Percentiles rank a stretch among this genome's conserved stretches.
These are phyloP conservation scores for Gamsiella multidivaricata DNA, from an alignment of 192 early-diverging fungal species.

Conservation along the genomic window DNA sequence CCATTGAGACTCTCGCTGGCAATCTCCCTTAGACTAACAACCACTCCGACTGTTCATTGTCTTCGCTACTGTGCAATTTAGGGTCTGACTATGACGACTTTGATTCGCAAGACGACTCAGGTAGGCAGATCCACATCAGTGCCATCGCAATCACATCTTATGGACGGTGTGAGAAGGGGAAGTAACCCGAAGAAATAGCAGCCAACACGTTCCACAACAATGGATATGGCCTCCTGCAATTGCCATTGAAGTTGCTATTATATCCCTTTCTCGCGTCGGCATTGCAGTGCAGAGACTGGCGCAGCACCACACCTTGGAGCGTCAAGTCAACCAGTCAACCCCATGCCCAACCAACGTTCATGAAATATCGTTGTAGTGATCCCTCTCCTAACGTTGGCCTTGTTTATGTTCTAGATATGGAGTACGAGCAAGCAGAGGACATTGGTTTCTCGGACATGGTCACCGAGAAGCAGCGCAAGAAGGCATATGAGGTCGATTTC, in stretches of 20 bases:
- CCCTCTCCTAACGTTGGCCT: background rate
- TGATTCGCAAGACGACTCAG: slow-evolving; percentile 40
- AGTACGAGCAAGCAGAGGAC: slow-evolving; percentile 67
- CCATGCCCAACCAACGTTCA: background rate
- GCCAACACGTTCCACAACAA: too few species aligned
- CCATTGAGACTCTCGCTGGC: background rate
- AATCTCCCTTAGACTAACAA: too few species aligned
- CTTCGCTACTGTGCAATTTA: background rate
- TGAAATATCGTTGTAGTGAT: too few species aligned
- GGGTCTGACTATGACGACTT: slow-evolving; percentile 49
- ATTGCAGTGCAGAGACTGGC: background rate
- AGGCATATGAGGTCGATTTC: slow-evolving; percentile 83
- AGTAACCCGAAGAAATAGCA: background rate
- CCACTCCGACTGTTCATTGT: background rate
- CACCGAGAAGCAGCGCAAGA: slow-evolving; percentile 67
- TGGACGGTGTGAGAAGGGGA: too few species aligned
- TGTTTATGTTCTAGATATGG: slow-evolving; percentile 20
- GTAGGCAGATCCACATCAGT: slow-evolving; percentile 8
- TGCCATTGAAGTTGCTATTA: too few species aligned
- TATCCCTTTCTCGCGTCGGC: too few species aligned
- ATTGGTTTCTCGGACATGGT: slow-evolving; percentile 69
- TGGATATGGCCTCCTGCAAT: too few species aligned
- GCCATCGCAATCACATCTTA: background rate
- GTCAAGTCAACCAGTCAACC: too few species aligned
- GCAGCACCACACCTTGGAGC: background rate